Evolutionary conservation across 2,329 filamentous ascomycete species (phyloP), one percentile per base, ranked within the genome.

Genomic region (Biscogniauxia marginata): DNA sequence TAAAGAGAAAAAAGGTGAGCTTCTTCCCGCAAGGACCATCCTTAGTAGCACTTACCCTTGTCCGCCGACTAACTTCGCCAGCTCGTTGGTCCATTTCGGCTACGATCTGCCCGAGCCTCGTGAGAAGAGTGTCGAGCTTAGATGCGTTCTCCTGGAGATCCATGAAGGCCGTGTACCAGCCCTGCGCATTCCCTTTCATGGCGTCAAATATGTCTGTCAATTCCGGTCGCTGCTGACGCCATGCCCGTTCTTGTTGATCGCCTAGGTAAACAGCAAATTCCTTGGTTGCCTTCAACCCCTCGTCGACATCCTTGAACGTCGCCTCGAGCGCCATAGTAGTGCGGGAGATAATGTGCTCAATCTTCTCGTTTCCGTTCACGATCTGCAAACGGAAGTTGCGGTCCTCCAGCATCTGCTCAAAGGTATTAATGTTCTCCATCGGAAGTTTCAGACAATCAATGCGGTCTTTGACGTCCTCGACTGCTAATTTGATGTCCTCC

Each of bases 141-240:
- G 87, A 84, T 13, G 88, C 87, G 67, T 88, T 91, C 20, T 83
- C 82, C 69, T 91, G 87, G 57, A 97, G 79, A 53, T 88, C 88
- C 53, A 86, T 81, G 67, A 96, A 87, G 6, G 91, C 91, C 55
- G 87, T 85, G 56, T 87, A 84, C 93, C 93, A 98, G 46, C 93
- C 92, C 61, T 96, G 89, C 7, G 92, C 88, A 65, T 98, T 98
- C 30, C 91, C 90, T 67, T 89, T 88, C 93, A 98, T 98, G 39
- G 93, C 91, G 44, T 87, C 84, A 65, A 90, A 95, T 19, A 96
- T 91, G 48, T 90, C 86, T 34, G 82, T 79, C 48, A 88, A 77
- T 49, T 84, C 80, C 2, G 82, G 79, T 20, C 90, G 83, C 49
- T 88, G 84, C 51, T 80, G 74, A 54, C 85, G 81, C 71, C 84